Conservation (phyloP, 495 filamentous ascomycete genomes). For the Lasiosphaeria hispida region DNA sequence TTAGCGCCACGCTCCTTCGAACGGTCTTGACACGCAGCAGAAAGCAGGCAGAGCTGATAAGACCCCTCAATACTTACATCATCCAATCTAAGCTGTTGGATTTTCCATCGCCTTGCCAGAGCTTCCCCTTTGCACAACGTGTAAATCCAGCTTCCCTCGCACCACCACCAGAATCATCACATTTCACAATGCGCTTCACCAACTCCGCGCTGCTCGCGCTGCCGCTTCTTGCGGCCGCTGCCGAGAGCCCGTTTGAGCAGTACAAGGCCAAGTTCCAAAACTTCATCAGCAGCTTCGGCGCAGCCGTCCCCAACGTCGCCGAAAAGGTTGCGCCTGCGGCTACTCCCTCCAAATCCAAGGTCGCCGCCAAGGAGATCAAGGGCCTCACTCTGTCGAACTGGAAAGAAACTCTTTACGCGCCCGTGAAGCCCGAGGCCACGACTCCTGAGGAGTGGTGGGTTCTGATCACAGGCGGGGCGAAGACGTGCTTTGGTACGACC, state of each 20-base stretch:
- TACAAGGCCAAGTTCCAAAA: constrained; percentile 72
- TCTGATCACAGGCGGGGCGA: constrained; percentile 79
- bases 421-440: constrained; percentile 53
- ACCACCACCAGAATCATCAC: not conserved
- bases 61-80: constrained; percentile 26
- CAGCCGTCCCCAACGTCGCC: constrained; percentile 53
- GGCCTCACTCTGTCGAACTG: constrained; percentile 73
- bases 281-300: constrained; percentile 43
- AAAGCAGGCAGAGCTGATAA: constrained; percentile 1
- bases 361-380: constrained; percentile 45
- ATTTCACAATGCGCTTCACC: constrained; percentile 67
- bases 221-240: constrained; percentile 65
- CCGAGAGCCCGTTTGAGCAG: constrained; percentile 45
- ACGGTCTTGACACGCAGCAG: not conserved
- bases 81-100: constrained; percentile 4
- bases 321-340: constrained; percentile 52
- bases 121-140: too few species aligned
- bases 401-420: constrained; percentile 61
- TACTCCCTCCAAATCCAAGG: constrained; percentile 41
- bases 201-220: constrained; percentile 60
- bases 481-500: constrained; percentile 72
- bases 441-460: constrained; percentile 76
- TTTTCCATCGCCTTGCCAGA: not conserved
- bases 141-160: constrained; percentile 10
- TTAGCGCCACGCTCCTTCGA: constrained; percentile 7